Percentiles rank a stretch among this genome's conserved stretches.
Evolutionary conservation across 176 grass and related monocot species (phyloP).

Genomic region (Alopecurus myosuroides): DNA sequence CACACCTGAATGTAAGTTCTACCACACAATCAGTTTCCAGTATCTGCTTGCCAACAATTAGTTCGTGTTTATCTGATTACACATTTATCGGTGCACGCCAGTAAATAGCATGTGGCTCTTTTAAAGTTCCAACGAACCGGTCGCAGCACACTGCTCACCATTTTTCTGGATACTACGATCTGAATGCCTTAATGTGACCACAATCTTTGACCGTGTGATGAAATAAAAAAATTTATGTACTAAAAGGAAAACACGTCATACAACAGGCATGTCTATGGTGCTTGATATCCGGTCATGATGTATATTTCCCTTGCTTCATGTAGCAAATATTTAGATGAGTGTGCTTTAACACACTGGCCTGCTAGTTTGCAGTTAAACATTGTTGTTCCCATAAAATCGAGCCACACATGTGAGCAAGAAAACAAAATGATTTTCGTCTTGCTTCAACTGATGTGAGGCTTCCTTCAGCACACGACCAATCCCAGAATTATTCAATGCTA

Average conservation of each 20-base stretch:
- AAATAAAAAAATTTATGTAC: neutral
- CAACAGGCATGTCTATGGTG: neutral
- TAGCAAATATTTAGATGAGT: neutral
- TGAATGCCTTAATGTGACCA: neutral
- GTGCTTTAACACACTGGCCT: neutral
- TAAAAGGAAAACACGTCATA: neutral
- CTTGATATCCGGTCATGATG: neutral
- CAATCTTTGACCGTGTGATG: neutral
- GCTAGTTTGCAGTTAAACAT: neutral
- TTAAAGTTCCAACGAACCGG: neutral
- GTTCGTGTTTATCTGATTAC: neutral
- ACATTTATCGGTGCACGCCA: neutral
- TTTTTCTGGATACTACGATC: neutral
- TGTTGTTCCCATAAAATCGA: neutral
- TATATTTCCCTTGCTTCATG: neutral
- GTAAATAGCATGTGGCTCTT: neutral
- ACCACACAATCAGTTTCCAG: neutral
- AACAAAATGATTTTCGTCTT: neutral
- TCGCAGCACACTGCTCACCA: neutral
- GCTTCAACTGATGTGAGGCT: neutral
- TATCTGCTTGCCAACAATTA: neutral
- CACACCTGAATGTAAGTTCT: constrained; percentile 90
- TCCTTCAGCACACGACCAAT: neutral
- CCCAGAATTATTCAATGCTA: neutral
- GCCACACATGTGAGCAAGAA: neutral